Conservation (phyloP, 768 basidiomycete genomes). For the Pisolithus sp. region DNA sequence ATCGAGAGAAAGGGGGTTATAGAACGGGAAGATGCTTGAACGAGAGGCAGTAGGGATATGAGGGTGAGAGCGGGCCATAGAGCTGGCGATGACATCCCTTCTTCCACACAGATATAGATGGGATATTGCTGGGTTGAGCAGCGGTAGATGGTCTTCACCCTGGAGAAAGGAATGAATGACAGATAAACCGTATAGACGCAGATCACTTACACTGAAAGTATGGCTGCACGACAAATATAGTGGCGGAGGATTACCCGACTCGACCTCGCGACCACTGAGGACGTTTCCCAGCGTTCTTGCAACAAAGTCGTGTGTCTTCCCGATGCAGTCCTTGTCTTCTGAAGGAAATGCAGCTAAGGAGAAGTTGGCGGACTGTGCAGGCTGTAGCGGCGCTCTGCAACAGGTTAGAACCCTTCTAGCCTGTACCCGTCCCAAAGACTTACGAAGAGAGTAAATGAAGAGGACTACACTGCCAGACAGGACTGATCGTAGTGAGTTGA, state of each 20-base stretch:
- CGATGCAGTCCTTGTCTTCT: slow-evolving; percentile 29
- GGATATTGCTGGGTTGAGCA: slow-evolving; percentile 16
- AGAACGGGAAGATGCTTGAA: slow-evolving; percentile 70
- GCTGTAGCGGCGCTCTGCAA: slow-evolving; percentile 37
- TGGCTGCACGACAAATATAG: slow-evolving; percentile 48
- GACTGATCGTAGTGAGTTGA: slow-evolving; percentile 61
- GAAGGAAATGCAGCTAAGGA: slow-evolving; percentile 38
- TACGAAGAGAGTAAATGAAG: slow-evolving; percentile 36
- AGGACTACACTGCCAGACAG: slow-evolving; percentile 54
- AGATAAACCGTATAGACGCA: not conserved
- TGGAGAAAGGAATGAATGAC: slow-evolving; percentile 1
- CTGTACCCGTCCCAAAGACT: slow-evolving; percentile 20
- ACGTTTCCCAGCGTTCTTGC: slow-evolving; percentile 43
- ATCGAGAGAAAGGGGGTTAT: slow-evolving; percentile 67
- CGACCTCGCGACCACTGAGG: slow-evolving; percentile 40
- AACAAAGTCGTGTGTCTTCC: slow-evolving; percentile 46
- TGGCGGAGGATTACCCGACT: slow-evolving; percentile 42
- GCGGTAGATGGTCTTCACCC: slow-evolving; percentile 12
- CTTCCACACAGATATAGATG: slow-evolving; percentile 49
- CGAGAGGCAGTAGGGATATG: slow-evolving; percentile 51
- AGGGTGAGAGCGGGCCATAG: slow-evolving; percentile 37
- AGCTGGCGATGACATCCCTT: slow-evolving; percentile 34
- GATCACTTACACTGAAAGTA: slow-evolving; percentile 36
- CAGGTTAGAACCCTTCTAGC: slow-evolving; percentile 3
- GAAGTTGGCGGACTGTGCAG: slow-evolving; percentile 43